Evolutionary conservation across 805 yeast species (phyloP).

Genomic region (Pichia exigua): DNA sequence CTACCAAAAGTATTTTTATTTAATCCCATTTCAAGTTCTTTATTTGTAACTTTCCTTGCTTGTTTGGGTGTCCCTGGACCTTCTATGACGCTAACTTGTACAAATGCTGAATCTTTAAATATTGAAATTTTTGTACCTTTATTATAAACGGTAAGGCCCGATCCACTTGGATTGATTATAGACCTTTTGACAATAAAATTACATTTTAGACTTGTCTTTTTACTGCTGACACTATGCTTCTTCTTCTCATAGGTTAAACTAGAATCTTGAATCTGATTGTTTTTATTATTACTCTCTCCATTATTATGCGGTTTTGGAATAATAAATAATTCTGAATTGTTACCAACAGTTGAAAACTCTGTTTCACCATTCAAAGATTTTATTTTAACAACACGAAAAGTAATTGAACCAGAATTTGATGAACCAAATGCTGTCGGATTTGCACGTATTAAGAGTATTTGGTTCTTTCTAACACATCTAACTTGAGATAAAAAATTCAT

Average conservation of each 20-base stretch:
- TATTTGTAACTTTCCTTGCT: conserved; percentile 10
- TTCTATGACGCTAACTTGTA: conserved; percentile 42
- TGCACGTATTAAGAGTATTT: conserved; percentile 62
- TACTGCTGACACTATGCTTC: conserved; percentile 24
- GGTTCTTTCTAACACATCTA: conserved; percentile 57
- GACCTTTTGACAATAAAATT: conserved; percentile 3
- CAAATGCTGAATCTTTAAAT: conserved; percentile 36
- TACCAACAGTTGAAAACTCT: conserved; percentile 34
- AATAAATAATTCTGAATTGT: conserved; percentile 36
- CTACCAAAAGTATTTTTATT: conserved; percentile 6
- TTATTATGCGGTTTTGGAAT: conserved; percentile 52
- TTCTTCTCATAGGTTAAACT: conserved; percentile 16
- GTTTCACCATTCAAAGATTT: conserved; percentile 19
- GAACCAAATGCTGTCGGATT: conserved; percentile 44
- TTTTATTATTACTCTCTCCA: conserved; percentile 12
- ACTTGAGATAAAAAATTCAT: conserved; percentile 70
- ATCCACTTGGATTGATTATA: neutral
- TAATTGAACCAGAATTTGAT: conserved; percentile 36
- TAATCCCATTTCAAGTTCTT: conserved; percentile 13
- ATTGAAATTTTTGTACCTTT: conserved; percentile 11
- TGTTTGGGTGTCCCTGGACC: conserved; percentile 39
- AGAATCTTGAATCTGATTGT: conserved; percentile 16
- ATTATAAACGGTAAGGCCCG: conserved; percentile 1
- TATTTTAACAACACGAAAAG: conserved; percentile 44
- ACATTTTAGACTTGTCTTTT: conserved; percentile 14